Base-by-base conservation (phyloP, 1,139 yeast genomes). In the Hyphopichia khmerensis region DNA sequence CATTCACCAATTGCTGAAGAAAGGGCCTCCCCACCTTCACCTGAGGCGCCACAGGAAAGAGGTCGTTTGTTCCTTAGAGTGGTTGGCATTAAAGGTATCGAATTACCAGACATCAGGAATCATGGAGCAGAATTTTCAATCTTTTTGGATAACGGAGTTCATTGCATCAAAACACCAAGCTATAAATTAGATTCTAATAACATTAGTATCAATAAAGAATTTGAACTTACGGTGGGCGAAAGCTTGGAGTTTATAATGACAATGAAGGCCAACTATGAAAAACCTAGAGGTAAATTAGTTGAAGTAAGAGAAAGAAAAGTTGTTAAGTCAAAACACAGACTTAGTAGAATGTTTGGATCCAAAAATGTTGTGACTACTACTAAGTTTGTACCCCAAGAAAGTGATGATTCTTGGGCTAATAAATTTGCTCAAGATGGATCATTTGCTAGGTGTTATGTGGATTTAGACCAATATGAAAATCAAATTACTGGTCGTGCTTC, bases 81-180 rank as follows among this genome's bases (percentile, higher is more conserved):
- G 19, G 69, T 82, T 42, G 81, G 83, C 0, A 60, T 89, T 42
- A 72, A 75, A 46, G 79, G 78, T 38, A 60, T 90, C 33, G 66
- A 67, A 9, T 63, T 90, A 42, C 87, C 90, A 1, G 79, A 80
- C 39, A 62, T 82, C 42, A 63, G 64, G 17, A 57, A 61, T 4
- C 82, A 82, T 45, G 69, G 80, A 32, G 91, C 91, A 1, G 75
- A 77, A 42, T 83, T 87, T 62, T 79, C 82, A 37, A 57, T 90
- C 36, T 82, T 89, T 8, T 71, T 93, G 51, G 98, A 93, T 61
- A 93, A 93, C 61, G 96, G 97, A 2, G 82, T 85, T 33, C 96
- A 93, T 57, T 82, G 93, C 45, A 81, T 90, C 38, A 80, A 84
- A 36, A 91, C 97, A 0, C 84, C 87, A 26, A 79, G 79, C 55